A percentile compares a stretch with the other conserved stretches of the same genome.
Conservation (phyloP, 345 rosid genomes). For the Mangifera indica region DNA sequence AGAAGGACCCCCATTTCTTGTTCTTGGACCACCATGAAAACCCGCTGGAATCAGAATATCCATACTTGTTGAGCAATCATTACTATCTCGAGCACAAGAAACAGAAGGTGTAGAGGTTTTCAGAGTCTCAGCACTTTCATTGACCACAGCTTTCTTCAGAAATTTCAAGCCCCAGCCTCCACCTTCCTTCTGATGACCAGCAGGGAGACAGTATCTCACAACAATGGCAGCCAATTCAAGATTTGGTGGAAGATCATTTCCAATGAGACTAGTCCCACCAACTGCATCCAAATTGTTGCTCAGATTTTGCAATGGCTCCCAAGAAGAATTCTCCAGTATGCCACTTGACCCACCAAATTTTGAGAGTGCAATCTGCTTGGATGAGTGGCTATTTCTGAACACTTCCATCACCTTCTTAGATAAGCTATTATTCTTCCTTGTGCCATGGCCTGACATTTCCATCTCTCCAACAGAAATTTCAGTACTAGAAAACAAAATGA, state of each 20-base stretch:
- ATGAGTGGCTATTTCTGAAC: constrained; percentile 42
- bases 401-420: constrained; percentile 67
- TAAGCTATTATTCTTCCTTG: constrained; percentile 54
- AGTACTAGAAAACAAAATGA: constrained; percentile 59
- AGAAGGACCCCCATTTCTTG: constrained; percentile 63
- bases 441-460: constrained; percentile 34
- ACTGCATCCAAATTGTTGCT: constrained; percentile 34
- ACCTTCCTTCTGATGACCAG: constrained; percentile 30
- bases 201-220: constrained; percentile 54
- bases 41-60: constrained; percentile 82
- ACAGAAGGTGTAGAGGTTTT: constrained; percentile 30
- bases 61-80: constrained; percentile 50
- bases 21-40: constrained; percentile 83
- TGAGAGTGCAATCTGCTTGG: constrained; percentile 61
- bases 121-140: constrained; percentile 27
- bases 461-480: constrained; percentile 32
- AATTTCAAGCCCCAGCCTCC: constrained; percentile 98
- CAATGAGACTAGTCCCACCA: constrained; percentile 39
- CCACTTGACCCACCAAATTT: constrained; percentile 56
- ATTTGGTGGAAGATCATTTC: constrained; percentile 57
- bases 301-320: constrained; percentile 47
- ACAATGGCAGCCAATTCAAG: constrained; percentile 75
- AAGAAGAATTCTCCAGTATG: constrained; percentile 39
- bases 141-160: constrained; percentile 47
- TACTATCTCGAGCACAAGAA: constrained; percentile 21